phyloP scores from a whole-genome alignment of 768 basidiomycete genomes.

The Dentipellis sp. region DNA sequence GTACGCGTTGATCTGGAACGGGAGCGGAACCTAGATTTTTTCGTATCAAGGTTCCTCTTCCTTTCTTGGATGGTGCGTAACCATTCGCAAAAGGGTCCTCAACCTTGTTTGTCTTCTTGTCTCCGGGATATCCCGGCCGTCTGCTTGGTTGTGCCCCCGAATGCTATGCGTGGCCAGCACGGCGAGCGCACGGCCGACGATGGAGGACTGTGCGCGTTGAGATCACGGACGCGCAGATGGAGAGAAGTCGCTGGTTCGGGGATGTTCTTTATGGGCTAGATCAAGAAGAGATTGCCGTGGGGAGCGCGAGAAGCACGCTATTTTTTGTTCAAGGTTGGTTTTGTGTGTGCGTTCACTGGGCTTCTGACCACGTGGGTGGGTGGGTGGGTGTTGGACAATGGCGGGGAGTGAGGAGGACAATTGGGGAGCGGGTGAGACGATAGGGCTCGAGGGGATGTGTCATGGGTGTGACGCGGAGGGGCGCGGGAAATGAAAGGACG shows the following conservation, averaged over 20 bases:
- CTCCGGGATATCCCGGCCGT: background rate
- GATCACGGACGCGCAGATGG: background rate
- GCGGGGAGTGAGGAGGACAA: too few species aligned
- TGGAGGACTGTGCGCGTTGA: background rate
- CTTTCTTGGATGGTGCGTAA: background rate
- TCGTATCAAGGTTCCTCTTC: background rate
- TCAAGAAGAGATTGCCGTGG: conserved; percentile 1
- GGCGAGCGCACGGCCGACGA: background rate
- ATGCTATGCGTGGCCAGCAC: too few species aligned
- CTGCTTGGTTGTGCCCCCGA: too few species aligned
- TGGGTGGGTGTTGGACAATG: too few species aligned
- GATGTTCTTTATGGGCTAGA: background rate
- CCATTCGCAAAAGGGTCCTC: background rate
- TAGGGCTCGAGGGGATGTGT: too few species aligned
- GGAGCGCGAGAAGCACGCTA: background rate
- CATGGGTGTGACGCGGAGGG: too few species aligned
- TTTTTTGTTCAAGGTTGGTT: background rate
- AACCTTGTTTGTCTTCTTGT: background rate
- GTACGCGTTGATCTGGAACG: background rate
- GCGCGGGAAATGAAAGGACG: background rate
- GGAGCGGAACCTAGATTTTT: background rate
- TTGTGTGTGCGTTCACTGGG: background rate
- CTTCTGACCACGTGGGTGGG: too few species aligned
- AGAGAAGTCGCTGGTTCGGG: background rate
- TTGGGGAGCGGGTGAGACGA: too few species aligned